phyloP scores from a whole-genome alignment of 2,329 filamentous ascomycete genomes.

The Chrysosphaeria jannelii region DNA sequence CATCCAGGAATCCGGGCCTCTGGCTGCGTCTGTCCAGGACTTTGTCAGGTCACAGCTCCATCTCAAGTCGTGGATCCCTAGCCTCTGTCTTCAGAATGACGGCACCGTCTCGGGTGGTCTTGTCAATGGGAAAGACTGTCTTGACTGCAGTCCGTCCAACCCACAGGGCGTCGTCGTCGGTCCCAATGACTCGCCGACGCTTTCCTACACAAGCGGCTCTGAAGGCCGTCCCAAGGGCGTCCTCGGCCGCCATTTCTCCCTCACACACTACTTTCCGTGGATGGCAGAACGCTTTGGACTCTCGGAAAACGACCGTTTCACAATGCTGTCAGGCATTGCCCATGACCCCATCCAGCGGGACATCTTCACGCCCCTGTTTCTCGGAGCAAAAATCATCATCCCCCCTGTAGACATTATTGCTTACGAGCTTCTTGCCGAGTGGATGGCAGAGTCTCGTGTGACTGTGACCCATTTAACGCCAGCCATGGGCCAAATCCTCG shows the following conservation, averaged over 20 bases:
- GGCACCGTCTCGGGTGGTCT: constrained; percentile 42
- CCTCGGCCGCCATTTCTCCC: constrained; percentile 54
- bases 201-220: constrained; percentile 43
- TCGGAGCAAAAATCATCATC: constrained; percentile 52
- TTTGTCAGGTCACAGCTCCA: constrained; percentile 47
- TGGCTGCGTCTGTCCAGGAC: constrained; percentile 16
- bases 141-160: constrained; percentile 24
- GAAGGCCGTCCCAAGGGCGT: constrained; percentile 73
- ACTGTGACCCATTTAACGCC: constrained; percentile 77
- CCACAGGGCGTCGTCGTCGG: constrained; percentile 46
- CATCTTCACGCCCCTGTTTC: constrained; percentile 72
- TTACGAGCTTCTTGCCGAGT: constrained; percentile 63
- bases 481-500: constrained; percentile 83
- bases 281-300: constrained; percentile 65
- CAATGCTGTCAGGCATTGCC: constrained; percentile 60
- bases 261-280: constrained; percentile 75
- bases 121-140: constrained; percentile 32
- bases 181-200: constrained; percentile 53
- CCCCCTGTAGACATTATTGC: constrained; percentile 61
- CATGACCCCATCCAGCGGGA: constrained; percentile 35
- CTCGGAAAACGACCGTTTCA: constrained; percentile 42
- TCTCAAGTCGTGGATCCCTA: constrained; percentile 46
- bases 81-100: constrained; percentile 37
- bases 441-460: constrained; percentile 47
- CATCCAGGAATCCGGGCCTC: constrained; percentile 27